Evolutionary conservation across 768 basidiomycete genomes (phyloP).

Genomic region (Coprinopsis sp.): DNA sequence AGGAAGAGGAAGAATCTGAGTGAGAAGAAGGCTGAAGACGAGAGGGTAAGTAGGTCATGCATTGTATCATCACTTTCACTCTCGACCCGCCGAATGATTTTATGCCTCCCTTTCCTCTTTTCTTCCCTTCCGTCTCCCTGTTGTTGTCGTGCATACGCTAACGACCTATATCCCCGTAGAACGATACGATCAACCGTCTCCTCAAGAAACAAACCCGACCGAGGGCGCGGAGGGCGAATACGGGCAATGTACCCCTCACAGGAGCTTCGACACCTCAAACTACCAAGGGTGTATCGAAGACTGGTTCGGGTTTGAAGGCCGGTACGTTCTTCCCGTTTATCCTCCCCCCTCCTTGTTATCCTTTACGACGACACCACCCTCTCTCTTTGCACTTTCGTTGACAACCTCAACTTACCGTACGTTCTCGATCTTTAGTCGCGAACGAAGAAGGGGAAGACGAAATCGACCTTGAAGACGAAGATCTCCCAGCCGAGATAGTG

Average conservation of each 20-base stretch:
- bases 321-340: constrained; percentile 12
- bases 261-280: constrained; percentile 12
- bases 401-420: constrained; percentile 12
- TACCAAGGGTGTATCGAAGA: too few species aligned
- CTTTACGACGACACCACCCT: constrained; percentile 9
- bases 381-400: too few species aligned
- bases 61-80: not conserved
- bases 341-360: constrained; percentile 23
- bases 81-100: not conserved
- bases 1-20: constrained; percentile 75
- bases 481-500: constrained; percentile 24
- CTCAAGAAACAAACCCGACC: constrained; percentile 80
- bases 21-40: constrained; percentile 82
- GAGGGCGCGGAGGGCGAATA: constrained; percentile 54
- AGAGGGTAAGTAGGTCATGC: constrained; percentile 50
- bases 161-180: not conserved
- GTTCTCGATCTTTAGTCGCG: constrained; percentile 30
- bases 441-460: constrained; percentile 40
- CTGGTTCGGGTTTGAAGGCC: too few species aligned
- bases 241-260: constrained; percentile 39
- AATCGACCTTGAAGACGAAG: constrained; percentile 35
- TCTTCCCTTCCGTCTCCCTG: not conserved
- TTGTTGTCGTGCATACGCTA: not conserved
- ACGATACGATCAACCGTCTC: constrained; percentile 82
- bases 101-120: not conserved